Base-by-base conservation (phyloP, 2,329 filamentous ascomycete species). In the Cladorrhinum sp. region DNA sequence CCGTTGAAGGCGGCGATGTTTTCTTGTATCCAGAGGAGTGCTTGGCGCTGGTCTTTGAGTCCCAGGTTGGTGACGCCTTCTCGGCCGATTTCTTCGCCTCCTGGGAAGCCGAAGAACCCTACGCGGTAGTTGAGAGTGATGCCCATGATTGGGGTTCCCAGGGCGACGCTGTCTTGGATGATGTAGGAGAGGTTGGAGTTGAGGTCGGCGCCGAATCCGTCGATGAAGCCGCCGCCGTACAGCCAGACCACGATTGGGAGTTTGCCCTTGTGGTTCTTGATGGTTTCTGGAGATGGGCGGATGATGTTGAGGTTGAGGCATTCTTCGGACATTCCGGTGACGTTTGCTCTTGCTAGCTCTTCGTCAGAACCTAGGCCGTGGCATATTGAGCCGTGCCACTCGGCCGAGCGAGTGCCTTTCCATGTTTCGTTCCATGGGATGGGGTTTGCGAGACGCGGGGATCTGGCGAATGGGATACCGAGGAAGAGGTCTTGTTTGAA, bases 251-350 rank as follows among this genome's bases (percentile, higher is more conserved):
- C 78, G 3, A 87, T 81, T 0, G 85, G 85, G 1, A 73, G 63
- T 1, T 48, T 42, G 2, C 71, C 70, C 7, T 68, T 66, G 36
- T 42, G 36, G 30, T 71, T 63, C 8, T 74, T 69, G 3, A 78
- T 73, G 5, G 80, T 79, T 14, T 42, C 36, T 42, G 36, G 10
- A 8, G 79, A 72, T 0, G 84, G 83, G 2, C 85, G 79, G 24
- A 88, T 74, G 7, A 89, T 77, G 65, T 87, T 88, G 62, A 88
- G 73, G 50, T 83, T 85, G 3, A 88, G 75, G 63, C 86, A 88
- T 66, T 87, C 82, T 66, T 88, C 86, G 10, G 75, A 68, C 30
- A 65, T 49, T 8, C 62, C 54, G 30, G 64, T 61, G 42, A 62
- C 61, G 16, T 9, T 54, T 46, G 50, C 50, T 12, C 28, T 54